Percentiles rank a stretch among this genome's conserved stretches.
Conservation (phyloP, 2,329 filamentous ascomycete species). For the Coniochaeta sp. region DNA sequence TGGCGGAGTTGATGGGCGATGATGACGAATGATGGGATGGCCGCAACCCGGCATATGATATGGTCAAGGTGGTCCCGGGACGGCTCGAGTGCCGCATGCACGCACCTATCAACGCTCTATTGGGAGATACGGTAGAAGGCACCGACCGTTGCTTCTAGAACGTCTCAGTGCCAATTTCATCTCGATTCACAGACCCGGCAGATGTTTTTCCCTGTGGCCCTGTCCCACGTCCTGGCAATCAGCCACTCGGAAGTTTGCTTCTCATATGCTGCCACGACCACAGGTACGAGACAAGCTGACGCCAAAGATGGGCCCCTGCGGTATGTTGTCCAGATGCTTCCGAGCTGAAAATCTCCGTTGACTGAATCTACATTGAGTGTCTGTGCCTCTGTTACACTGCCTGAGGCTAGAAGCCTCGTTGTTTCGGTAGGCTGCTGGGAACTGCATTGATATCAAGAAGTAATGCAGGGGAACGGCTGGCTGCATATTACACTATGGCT, state of each 20-base stretch:
- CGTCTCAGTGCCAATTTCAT: neutral
- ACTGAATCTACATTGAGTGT: neutral
- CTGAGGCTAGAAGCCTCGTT: neutral
- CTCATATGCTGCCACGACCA: neutral
- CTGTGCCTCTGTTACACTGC: neutral
- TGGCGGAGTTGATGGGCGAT: conserved; percentile 85
- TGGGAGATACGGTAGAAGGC: neutral
- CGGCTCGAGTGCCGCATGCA: neutral
- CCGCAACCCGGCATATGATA: neutral
- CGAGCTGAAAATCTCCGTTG: neutral
- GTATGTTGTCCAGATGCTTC: neutral
- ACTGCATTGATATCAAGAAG: neutral
- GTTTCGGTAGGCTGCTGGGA: neutral
- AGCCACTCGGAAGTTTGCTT: neutral
- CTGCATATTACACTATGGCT: neutral
- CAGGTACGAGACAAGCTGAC: neutral
- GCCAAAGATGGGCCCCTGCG: neutral
- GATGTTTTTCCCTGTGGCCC: neutral
- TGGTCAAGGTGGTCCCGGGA: neutral
- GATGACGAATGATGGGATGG: conserved; percentile 31
- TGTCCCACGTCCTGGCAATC: neutral
- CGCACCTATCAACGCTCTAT: neutral
- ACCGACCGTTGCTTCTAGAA: neutral
- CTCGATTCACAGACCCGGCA: neutral
- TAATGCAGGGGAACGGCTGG: neutral